Conservation (phyloP, 2,329 filamentous ascomycete genomes). For the Didymosphaeria variabile region DNA sequence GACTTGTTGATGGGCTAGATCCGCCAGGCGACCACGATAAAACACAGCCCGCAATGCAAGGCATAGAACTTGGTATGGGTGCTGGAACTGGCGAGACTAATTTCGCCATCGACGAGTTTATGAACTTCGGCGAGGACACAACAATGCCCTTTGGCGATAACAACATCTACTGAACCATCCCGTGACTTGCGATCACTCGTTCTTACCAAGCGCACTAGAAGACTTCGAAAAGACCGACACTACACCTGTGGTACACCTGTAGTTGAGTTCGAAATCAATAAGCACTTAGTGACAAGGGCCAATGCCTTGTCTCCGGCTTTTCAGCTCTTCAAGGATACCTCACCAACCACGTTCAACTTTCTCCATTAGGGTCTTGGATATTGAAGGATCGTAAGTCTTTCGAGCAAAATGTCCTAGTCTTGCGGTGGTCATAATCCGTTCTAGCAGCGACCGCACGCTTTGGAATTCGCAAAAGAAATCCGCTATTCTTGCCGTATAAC, state of each 20-base stretch:
- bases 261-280: neutral
- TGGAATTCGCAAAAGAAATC: no score
- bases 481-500: no score
- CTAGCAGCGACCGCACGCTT: no score
- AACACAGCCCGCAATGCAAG: conserved; percentile 16
- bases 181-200: no score
- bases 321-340: neutral
- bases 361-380: neutral
- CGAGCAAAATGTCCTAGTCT: no score
- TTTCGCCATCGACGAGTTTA: conserved; percentile 46
- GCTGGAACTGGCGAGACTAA: conserved; percentile 3
- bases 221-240: no score
- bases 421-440: no score
- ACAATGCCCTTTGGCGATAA: conserved; percentile 16
- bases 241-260: neutral
- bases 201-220: no score
- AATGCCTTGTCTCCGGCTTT: neutral
- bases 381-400: neutral
- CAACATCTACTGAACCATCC: neutral
- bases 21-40: conserved; percentile 33
- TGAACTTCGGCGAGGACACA: conserved; percentile 44
- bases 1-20: conserved; percentile 52
- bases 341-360: neutral
- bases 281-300: neutral
- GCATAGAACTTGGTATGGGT: conserved; percentile 15